These are phyloP conservation scores for Termitomyces sp. DNA, from an alignment of 768 basidiomycete genomes.

Conservation along the genomic window DNA sequence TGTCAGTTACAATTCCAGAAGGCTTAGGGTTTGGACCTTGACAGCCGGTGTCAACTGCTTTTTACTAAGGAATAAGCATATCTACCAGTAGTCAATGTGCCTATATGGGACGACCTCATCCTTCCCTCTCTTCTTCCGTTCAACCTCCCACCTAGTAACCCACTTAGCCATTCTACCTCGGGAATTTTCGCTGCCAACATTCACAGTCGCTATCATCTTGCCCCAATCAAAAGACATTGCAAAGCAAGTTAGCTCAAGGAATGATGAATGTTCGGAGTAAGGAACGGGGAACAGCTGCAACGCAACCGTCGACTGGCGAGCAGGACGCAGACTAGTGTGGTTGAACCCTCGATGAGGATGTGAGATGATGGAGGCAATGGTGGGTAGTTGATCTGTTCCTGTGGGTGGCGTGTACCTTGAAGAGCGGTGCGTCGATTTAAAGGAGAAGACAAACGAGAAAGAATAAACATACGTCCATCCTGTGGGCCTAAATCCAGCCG, in stretches of 20 bases:
- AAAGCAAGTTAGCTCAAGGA: conserved; percentile 94
- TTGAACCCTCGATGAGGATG: conserved; percentile 67
- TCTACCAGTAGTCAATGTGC: conserved; percentile 46
- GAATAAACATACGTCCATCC: conserved; percentile 82
- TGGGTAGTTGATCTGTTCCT: conserved; percentile 58
- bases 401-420: conserved; percentile 63
- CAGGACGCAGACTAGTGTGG: conserved; percentile 60
- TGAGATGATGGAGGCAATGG: conserved; percentile 67
- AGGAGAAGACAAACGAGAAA: not conserved
- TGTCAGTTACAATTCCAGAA: not conserved
- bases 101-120: conserved; percentile 35
- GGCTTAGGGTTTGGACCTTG: not conserved
- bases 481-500: conserved; percentile 87
- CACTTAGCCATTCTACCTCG: conserved; percentile 86
- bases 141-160: conserved; percentile 86
- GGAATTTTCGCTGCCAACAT: conserved; percentile 69
- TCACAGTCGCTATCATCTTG: conserved; percentile 94
- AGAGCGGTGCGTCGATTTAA: not conserved
- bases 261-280: conserved; percentile 96
- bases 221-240: conserved; percentile 83
- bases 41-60: too few species aligned
- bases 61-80: not conserved
- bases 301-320: conserved; percentile 64
- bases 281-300: conserved; percentile 80
- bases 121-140: conserved; percentile 56